Base-by-base conservation (phyloP, 73 alveolate genomes). In the Paraurostyla sp. region DNA sequence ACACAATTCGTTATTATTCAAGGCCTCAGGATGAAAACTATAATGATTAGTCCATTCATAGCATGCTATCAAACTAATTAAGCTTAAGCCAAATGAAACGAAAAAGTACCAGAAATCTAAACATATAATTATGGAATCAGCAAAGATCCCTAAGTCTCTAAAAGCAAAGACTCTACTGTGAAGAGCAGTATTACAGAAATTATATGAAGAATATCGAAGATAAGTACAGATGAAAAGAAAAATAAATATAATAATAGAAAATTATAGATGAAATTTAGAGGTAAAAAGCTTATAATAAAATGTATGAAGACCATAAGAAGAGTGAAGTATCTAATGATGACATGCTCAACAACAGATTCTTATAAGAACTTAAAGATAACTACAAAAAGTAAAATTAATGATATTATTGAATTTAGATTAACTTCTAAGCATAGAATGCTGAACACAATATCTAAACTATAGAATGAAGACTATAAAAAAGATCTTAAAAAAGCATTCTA, bases 401-500 rank as follows among this genome's bases (percentile, higher is more conserved):
- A 27, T 60, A 33, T 7, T 60, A 60, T 3, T 9, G 50, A 30
- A 27, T 32, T 60, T 65, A 65, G 82, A 36, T 38, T 65, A 22
- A 65, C 82, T 1, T 38, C 60, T 22, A 65, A 65, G 23, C 82
- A 65, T 22, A 32, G 82, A 6, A 65, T 65, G 82, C 58, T 65
- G 9, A 65, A 65, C 36, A 65, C 82, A 0, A 65, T 65, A 7
- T 15, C 56, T 3, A 65, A 65, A 30, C 9, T 65, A 32, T 38
- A 65, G 25, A 65, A 65, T 65, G 82, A 65, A 65, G 58, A 65
- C 32, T 65, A 18, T 22, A 32, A 35, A 22, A 65, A 65, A 30
- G 82, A 65, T 40, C 38, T 65, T 6, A 65, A 65, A 30, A 65
- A 65, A 40, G 82, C 58, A 38, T 65, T 65, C 25, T 38, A 18